A percentile compares a stretch with the other conserved stretches of the same genome.
Evolutionary conservation across 768 basidiomycete species (phyloP).

Genomic region (Amanita fuliginea): DNA sequence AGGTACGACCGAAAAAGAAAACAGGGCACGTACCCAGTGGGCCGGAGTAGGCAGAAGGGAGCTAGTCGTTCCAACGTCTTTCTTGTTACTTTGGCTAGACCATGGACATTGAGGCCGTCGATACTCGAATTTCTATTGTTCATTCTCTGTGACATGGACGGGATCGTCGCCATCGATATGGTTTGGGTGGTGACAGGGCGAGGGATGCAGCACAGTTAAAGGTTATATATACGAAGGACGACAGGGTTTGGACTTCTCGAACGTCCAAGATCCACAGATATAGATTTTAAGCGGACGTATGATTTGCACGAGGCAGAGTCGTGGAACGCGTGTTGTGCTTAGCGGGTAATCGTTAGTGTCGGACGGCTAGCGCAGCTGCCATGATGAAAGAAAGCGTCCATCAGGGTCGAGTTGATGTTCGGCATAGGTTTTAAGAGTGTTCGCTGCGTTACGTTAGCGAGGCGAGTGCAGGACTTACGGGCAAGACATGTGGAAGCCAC

Average conservation of each 20-base stretch:
- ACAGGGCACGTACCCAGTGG: constrained; percentile 13
- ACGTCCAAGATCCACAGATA: neutral
- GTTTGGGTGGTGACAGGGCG: neutral
- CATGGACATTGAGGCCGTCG: constrained; percentile 14
- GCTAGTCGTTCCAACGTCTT: constrained; percentile 28
- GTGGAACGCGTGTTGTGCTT: constrained; percentile 1
- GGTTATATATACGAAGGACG: neutral
- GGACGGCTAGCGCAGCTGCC: neutral
- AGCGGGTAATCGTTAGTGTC: neutral
- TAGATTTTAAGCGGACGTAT: neutral
- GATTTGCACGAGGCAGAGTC: constrained; percentile 5
- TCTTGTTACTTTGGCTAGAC: constrained; percentile 19
- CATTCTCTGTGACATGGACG: neutral
- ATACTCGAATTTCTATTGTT: constrained; percentile 3
- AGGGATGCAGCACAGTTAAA: neutral
- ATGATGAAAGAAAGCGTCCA: neutral
- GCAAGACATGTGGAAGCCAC: neutral
- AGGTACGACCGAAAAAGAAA: neutral
- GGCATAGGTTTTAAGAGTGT: neutral
- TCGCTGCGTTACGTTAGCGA: no score
- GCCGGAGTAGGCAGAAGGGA: constrained; percentile 21
- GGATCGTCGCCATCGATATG: neutral
- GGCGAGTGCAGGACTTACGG: no score
- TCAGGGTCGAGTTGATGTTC: neutral
- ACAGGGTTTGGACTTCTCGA: neutral